Conservation (phyloP, 2,329 filamentous ascomycete genomes). For the Neoscytalidium dimidiatum region DNA sequence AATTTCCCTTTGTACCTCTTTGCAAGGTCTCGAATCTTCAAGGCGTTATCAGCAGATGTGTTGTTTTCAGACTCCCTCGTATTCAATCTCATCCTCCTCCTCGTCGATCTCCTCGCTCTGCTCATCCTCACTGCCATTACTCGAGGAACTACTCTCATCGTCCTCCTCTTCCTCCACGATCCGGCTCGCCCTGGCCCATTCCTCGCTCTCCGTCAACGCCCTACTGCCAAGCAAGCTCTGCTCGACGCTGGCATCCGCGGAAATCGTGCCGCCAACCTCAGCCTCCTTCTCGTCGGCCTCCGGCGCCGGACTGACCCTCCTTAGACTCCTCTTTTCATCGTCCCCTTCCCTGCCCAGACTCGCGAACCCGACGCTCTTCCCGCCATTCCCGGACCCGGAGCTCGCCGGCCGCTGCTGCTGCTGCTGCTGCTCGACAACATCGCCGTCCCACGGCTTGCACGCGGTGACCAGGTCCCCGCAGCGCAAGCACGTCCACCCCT, state of each 20-base stretch:
- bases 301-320: conserved; percentile 36
- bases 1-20: not conserved
- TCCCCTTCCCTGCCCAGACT: conserved; percentile 32
- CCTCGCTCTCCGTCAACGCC: conserved; percentile 33
- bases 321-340: conserved; percentile 22
- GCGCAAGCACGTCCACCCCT: conserved; percentile 88
- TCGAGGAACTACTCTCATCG: not conserved
- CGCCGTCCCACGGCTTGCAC: conserved; percentile 89
- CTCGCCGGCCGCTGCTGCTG: conserved; percentile 29
- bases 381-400: conserved; percentile 1
- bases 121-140: conserved; percentile 15
- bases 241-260: not conserved
- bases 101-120: conserved; percentile 37
- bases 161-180: conserved; percentile 34
- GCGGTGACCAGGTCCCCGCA: conserved; percentile 83
- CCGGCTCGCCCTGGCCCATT: conserved; percentile 39
- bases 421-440: conserved; percentile 55
- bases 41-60: not conserved
- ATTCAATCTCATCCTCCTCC: conserved; percentile 30
- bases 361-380: conserved; percentile 32
- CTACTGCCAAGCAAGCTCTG: conserved; percentile 17
- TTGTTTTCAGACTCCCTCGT: no score
- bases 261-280: conserved; percentile 12
- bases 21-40: no score
- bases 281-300: conserved; percentile 26